Evolutionary conservation across 768 basidiomycete genomes (phyloP), one percentile per base, ranked within the genome.

Genomic region (Ephemerocybe angulata): DNA sequence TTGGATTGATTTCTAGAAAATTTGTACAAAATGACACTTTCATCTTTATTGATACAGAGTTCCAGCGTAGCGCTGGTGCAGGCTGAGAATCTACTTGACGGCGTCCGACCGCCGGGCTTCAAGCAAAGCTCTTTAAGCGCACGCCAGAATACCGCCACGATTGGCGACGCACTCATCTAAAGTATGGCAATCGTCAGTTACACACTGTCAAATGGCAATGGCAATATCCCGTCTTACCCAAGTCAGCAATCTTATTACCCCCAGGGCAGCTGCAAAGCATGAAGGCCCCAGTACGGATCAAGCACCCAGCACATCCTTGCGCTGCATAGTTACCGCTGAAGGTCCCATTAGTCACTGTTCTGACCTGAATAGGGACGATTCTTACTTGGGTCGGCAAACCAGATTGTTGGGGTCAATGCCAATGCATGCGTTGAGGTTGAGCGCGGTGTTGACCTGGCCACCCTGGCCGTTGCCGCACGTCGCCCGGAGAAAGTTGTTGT

Each of bases 361-460:
- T 25, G 12, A 13, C 8, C 13, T 11, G 7, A 6, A 29, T 22
- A 25, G n/a, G 22, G 6, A 22, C 21, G 27, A 24, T 10, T 21
- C 43, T 5, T 35, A 54, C 53, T 54, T 54, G 29, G 53, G 43
- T 11, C 25, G 28, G 43, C 53, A 54, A 17, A 33, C 29, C 17
- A 54, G 43, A 21, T 54, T 54, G n/a, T 15, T 41, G 4, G 29
- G 25, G n/a, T 28, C 25, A 29, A 54, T 54, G 5, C 53, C 53
- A 33, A 54, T 54, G 30, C 53, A 54, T 3, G 53, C 41, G 21
- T 54, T 54, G 29, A 54, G 53, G 30, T 54, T 24, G 27, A 54
- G 41, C 3, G 53, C 53, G 25, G 42, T 54, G n/a, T 54, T 31
- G 44, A 29, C 28, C 24, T 46, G 42, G 38, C 38, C 38, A 7